Base-by-base conservation (phyloP, 257 asterid genomes). In the Eustoma russellianum region DNA sequence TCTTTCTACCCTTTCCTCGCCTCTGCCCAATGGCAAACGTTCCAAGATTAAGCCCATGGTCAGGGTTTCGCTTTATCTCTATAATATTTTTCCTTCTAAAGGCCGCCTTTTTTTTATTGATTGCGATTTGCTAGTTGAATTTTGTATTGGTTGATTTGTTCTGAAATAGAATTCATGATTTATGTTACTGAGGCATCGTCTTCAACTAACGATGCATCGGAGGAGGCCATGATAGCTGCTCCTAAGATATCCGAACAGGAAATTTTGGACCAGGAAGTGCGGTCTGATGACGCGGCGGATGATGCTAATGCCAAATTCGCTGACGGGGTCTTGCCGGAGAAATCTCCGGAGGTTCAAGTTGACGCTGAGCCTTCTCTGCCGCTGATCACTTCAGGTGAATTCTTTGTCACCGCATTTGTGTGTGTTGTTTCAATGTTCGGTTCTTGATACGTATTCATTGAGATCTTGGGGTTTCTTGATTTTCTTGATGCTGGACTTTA, bases 111-210 rank as follows among this genome's bases (percentile, higher is more conserved):
- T 33, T 45, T 13, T 2, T 2, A 24, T 24, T 24, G 30, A 24
- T 24, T 24, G 30, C 30, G 30, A 24, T 24, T 24, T 24, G 30
- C 30, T 4, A 4, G 1, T 0, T 16, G 7, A 6, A 7, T 33
- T 59, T 19, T 41, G 45, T 43, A 13, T 9, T 4, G 43, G 1
- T 1, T 55, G 15, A 41, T 7, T 51, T 33, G 38, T 51, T 57
- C 16, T 47, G 33, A 46, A 41, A 28, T 34, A 15, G 11, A 14
- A 34, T 13, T 7, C 45, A 53, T 41, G 51, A 33, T 69, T 65
- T 75, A 83, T 96, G 86, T 81, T 70, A 79, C 73, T 53, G 96
- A 82, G 76, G 86, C 71, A 19, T 60, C 82, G 14, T 77, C 94
- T 17, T 78, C 96, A 10, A 79, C 77, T 33, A 73, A 76, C 53